phyloP scores from a whole-genome alignment of 2,329 filamentous ascomycete species.

The Alternaria arborescens region DNA sequence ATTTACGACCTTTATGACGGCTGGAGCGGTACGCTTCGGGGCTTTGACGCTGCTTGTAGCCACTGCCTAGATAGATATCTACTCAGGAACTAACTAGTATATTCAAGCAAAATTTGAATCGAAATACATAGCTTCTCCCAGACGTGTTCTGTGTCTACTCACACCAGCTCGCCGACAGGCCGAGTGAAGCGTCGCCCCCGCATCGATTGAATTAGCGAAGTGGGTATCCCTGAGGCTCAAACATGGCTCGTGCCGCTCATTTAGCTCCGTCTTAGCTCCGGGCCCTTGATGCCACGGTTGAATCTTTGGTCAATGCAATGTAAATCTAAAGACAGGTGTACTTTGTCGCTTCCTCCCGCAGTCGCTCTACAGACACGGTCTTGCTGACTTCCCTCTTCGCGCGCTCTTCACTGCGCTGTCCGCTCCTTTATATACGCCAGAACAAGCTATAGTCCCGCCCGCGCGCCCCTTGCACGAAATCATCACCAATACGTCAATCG shows the following conservation, averaged over 20 bases:
- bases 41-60: background rate
- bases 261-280: conserved; percentile 41
- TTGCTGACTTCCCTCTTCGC: background rate
- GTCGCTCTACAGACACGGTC: background rate
- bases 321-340: conserved; percentile 12
- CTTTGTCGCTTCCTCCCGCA: conserved; percentile 4
- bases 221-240: conserved; percentile 22
- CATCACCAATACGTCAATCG: background rate
- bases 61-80: background rate
- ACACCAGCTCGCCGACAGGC: background rate
- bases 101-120: background rate
- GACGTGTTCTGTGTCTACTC: background rate
- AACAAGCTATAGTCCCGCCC: background rate
- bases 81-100: background rate
- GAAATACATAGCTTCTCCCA: background rate
- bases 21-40: conserved; percentile 5
- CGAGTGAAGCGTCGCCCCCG: conserved; percentile 5
- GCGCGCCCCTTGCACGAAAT: conserved; percentile 1
- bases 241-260: conserved; percentile 7
- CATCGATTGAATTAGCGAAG: conserved; percentile 1
- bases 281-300: conserved; percentile 45
- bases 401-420: background rate
- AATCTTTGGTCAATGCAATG: conserved; percentile 18
- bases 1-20: conserved; percentile 6
- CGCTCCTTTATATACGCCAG: background rate